Percentiles rank a stretch among this genome's conserved stretches.
Conservation (phyloP, 2,329 filamentous ascomycete genomes). For the Exophiala sp. region DNA sequence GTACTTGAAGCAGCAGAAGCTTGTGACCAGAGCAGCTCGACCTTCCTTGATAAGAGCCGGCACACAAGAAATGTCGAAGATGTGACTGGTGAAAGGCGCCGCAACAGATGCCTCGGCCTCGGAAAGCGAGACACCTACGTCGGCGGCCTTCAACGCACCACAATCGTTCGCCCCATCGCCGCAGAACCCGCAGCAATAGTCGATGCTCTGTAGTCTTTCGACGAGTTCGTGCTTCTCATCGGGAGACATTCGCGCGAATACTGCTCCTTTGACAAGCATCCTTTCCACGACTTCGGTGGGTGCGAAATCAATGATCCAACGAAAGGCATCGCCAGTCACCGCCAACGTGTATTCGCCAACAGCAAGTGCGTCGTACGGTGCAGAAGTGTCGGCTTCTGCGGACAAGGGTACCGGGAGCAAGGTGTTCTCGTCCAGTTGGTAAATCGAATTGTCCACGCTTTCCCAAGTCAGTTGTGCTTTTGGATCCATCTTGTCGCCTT, state of each 20-base stretch:
- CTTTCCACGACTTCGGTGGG: conserved; percentile 66
- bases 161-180: conserved; percentile 98
- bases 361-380: conserved; percentile 78
- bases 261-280: conserved; percentile 86
- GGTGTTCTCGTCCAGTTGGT: conserved; percentile 70
- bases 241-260: conserved; percentile 97
- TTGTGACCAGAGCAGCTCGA: conserved; percentile 89
- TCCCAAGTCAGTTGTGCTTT: conserved; percentile 78
- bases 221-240: conserved; percentile 98
- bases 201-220: conserved; percentile 92
- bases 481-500: conserved; percentile 68
- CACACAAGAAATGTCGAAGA: conserved; percentile 96
- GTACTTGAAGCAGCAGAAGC: conserved; percentile 99
- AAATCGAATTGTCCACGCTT: conserved; percentile 80
- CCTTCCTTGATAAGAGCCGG: conserved; percentile 91
- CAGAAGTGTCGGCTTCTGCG: conserved; percentile 67
- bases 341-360: conserved; percentile 82
- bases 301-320: conserved; percentile 92
- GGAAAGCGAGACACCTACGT: conserved; percentile 93
- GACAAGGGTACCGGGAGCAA: conserved; percentile 68
- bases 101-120: conserved; percentile 97
- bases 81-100: conserved; percentile 90
- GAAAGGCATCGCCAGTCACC: conserved; percentile 87
- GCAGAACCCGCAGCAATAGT: conserved; percentile 93
- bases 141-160: conserved; percentile 90